Evolutionary conservation across 1,139 yeast species (phyloP), one percentile per base, ranked within the genome.

Genomic region (Arxiozyma slooffiae): DNA sequence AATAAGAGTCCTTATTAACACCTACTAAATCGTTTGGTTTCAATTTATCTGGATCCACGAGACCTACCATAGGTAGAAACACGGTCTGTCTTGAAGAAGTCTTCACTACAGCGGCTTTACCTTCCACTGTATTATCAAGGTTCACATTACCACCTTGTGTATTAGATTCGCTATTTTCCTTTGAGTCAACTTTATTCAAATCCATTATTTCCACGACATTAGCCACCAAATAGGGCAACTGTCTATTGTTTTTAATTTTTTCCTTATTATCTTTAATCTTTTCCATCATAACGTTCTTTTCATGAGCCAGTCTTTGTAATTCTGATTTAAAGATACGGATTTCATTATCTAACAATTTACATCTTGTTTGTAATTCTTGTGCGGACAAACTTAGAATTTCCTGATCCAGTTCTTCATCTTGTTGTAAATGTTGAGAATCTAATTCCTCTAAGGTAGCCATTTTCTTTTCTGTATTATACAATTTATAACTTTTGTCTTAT

Each of bases 31-130:
- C 98, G 60, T 95, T 95, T 22, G 99, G 99, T 68, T 88, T 92
- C 61, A 94, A 77, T 30, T 77, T 78, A 47, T 81, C 81, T 1
- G 96, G 89, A 60, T 90, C 97, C 24, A 94, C 98, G 53, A 94
- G 74, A 21, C 99, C 99, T 57, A 92, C 87, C 71, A 94, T 78
- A 42, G 99, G 99, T 63, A 94, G 74, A 62, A 92, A 94, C 44
- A 94, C 95, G 8, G 99, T 94, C 67, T 94, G 99, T 65, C 99
- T 80, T 2, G 98, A 92, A 1, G 96, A 87, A 0, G 99, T 94
- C 71, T 94, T 92, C 58, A 94, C 87, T 34, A 94, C 98, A 0
- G 99, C 99, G 14, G 96, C 88, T 69, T 92, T 89, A n/a, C 98
- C 98, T 43, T 81, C 79, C 57, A 96, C 80, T 14, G 95, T 80